Evolutionary conservation across 352 stramenopile genomes (phyloP), one percentile per base, ranked within the genome.

Genomic region (Phytopythium vexans): DNA sequence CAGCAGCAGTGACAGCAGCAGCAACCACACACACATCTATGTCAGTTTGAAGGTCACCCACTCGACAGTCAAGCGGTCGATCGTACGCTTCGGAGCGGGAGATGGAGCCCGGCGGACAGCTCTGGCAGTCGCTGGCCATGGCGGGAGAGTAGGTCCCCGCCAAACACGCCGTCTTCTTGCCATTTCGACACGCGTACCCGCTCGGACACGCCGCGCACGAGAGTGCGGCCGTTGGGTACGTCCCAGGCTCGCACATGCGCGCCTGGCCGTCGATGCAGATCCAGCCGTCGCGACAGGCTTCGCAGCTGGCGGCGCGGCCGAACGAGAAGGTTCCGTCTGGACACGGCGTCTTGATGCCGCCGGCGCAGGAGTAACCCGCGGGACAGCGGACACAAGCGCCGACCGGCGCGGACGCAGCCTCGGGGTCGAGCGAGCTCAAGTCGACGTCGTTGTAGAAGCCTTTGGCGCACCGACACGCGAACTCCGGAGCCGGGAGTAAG

Each of bases 171-270:
- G 15, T 37, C 41, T 70, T 71, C 60, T 80, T 81, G 31, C 74
- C 75, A 32, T 88, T 88, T n/a, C 72, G 72, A 43, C 77, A 88
- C 3, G 74, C 62, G 27, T 65, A 85, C 10, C 77, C 77, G 6
- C 57, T 63, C 6, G 75, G 73, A n/a, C 77, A 88, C 14, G 66
- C 47, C 0, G 11, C 59, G 31, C 77, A 88, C 5, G 64, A 65
- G 8, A 62, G 72, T 21, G 58, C 56, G 9, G 62, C 48, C 0
- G 72, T 73, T 2, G 69, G 70, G 47, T 69, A 88, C 8, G 74
- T 86, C n/a, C 77, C 77, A 16, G 74, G 62, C 4, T 78, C 60
- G 34, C 77, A 88, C 6, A 88, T 56, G 27, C 66, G 58, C 48
- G 70, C 75, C 39, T 80, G 61, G 31, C 77, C 77, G 39, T 72